Evolutionary conservation across 2,329 filamentous ascomycete genomes (phyloP), one percentile per base, ranked within the genome.

Genomic region (Pseudogymnoascus sp.): DNA sequence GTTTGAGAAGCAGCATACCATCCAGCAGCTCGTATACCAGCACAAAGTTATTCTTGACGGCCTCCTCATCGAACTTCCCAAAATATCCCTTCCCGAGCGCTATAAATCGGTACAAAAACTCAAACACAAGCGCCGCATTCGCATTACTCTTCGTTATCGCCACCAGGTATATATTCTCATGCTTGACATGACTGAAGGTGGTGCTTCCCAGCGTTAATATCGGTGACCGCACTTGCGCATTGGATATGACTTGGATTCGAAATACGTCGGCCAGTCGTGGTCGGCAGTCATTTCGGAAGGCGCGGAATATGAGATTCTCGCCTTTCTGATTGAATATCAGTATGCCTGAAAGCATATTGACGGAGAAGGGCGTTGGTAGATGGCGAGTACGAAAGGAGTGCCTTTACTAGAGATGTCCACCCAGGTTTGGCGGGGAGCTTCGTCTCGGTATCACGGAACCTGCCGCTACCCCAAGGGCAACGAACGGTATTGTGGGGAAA

Each of bases 31-130:
- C 94, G 76, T 99, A 99, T 38, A 99, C 91, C 67, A 99, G 81
- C 66, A 99, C 94, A 78, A 99, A 99, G 79, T 99, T 99, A 78
- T 97, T 97, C 87, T 99, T 99, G 69, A 99, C 93, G 62, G 94
- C 92, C 78, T 99, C 94, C 80, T 99, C 94, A 72, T 99, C 94
- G 72, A 99, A 96, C 76, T 97, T 97, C 73, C 90, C 93, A 81
- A 99, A 99, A 77, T 99, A 99, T 62, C 91, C 90, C 77, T 90
- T 91, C 41, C 94, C 94, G 66, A 99, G 80, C 71, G 88, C 84
- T 66, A 97, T 90, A 71, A 99, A 79, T 68, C 92, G 86, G 78
- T 97, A 97, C 64, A 99, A 80, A 73, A 99, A 99, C 78, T 99
- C 94, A 72, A 99, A 99, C 22, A 99, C 91, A 61, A 99, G 83